Evolutionary conservation across 805 yeast species (phyloP).

Genomic region (Kodamaea sagamina): DNA sequence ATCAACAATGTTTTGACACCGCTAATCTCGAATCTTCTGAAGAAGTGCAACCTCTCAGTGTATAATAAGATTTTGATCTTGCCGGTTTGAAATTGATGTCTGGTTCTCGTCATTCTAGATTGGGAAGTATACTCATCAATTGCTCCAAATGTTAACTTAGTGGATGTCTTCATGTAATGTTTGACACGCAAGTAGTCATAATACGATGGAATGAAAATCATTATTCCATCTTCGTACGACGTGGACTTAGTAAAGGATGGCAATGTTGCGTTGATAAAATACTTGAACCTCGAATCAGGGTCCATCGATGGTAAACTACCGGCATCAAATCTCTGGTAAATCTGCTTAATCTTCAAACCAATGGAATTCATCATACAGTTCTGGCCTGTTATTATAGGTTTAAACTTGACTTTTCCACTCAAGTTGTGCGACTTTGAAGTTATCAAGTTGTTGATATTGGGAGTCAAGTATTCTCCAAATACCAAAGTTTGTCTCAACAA

Average conservation of each 20-base stretch:
- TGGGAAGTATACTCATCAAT: conserved; percentile 82
- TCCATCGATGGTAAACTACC: conserved; percentile 55
- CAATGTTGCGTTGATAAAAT: conserved; percentile 69
- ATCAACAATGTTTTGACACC: conserved; percentile 84
- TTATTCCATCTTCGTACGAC: conserved; percentile 69
- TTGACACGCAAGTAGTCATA: conserved; percentile 81
- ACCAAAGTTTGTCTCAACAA: conserved; percentile 75
- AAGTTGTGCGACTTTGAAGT: conserved; percentile 52
- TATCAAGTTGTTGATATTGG: conserved; percentile 70
- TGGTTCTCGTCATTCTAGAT: conserved; percentile 66
- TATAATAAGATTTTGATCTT: conserved; percentile 74
- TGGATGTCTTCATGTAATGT: conserved; percentile 62
- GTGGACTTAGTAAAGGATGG: conserved; percentile 69
- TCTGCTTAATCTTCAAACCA: conserved; percentile 66
- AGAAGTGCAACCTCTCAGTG: conserved; percentile 92
- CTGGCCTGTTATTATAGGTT: conserved; percentile 44
- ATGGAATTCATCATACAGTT: conserved; percentile 61
- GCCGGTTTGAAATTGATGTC: conserved; percentile 66
- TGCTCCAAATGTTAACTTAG: conserved; percentile 65
- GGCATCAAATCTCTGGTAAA: conserved; percentile 70
- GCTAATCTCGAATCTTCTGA: conserved; percentile 76
- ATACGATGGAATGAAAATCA: conserved; percentile 82
- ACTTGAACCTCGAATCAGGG: conserved; percentile 81
- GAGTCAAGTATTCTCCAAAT: conserved; percentile 76
- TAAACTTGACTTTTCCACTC: conserved; percentile 61